Percentiles rank a stretch among this genome's conserved stretches.
Conservation (phyloP, 805 yeast species). For the Ogataea pilisensis region DNA sequence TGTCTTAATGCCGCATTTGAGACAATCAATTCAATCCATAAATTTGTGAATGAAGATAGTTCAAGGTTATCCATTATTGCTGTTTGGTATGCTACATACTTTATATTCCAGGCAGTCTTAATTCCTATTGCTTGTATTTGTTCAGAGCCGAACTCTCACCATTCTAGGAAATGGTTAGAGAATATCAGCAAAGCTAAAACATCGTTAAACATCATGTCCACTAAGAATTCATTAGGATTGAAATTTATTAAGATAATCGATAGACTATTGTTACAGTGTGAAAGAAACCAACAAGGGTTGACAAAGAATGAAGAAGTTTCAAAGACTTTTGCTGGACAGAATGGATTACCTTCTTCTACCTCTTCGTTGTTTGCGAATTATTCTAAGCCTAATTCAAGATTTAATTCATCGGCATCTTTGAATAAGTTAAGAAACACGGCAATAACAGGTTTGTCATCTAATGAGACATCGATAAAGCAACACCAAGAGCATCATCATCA, state of each 20-base stretch:
- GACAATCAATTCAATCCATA: slow-evolving; percentile 46
- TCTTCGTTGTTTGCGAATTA: slow-evolving; percentile 15
- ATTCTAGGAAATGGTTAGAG: slow-evolving; percentile 40
- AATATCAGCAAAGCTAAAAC: slow-evolving; percentile 41
- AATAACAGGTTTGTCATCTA: too few species aligned
- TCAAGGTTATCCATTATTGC: slow-evolving; percentile 39
- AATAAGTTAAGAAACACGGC: slow-evolving; percentile 7
- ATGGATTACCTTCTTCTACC: slow-evolving; percentile 16
- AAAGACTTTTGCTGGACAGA: slow-evolving; percentile 5
- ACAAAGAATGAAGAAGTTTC: background rate
- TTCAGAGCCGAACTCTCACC: slow-evolving; percentile 45
- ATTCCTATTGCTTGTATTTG: slow-evolving; percentile 53
- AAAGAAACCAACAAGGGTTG: slow-evolving; percentile 1
- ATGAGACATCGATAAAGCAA: background rate
- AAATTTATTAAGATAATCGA: slow-evolving; percentile 44
- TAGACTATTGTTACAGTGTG: slow-evolving; percentile 27
- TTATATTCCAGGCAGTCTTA: slow-evolving; percentile 57
- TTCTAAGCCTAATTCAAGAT: slow-evolving; percentile 5
- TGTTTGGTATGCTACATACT: slow-evolving; percentile 63
- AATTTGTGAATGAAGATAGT: slow-evolving; percentile 27
- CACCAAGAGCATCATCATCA: background rate
- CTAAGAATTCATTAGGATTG: slow-evolving; percentile 42
- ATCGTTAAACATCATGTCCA: slow-evolving; percentile 34
- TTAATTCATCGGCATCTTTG: slow-evolving; percentile 12
- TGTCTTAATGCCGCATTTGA: slow-evolving; percentile 50